Conservation (phyloP, 179 eudicot species). For the Silene noctiflora region DNA sequence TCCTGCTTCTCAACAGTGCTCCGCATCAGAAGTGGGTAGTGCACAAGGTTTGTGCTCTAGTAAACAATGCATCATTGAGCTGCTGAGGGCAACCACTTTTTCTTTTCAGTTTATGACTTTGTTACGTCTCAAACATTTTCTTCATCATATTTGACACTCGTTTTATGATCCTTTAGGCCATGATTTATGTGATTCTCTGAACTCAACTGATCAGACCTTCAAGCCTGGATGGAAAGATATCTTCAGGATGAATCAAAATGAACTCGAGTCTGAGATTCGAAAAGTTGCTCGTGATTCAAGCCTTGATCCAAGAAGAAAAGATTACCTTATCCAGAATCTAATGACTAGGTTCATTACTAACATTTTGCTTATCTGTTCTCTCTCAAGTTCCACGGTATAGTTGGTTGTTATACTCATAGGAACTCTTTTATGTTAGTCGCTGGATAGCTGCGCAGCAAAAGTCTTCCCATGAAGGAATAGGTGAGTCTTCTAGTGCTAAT, state of each 20-base stretch:
- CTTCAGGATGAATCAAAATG: conserved; percentile 95
- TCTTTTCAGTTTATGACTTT: background rate
- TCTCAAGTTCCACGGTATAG: background rate
- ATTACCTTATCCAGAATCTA: conserved; percentile 83
- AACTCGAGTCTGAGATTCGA: conserved; percentile 92
- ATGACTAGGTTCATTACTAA: conserved; percentile 80
- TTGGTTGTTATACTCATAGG: conserved; percentile 16
- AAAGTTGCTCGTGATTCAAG: conserved; percentile 89
- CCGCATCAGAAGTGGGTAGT: conserved; percentile 39
- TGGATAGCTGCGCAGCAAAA: conserved; percentile 99
- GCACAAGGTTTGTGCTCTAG: conserved; percentile 45
- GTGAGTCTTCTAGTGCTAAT: conserved; percentile 49
- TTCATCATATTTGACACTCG: background rate
- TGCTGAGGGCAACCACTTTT: background rate
- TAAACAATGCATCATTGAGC: conserved; percentile 4
- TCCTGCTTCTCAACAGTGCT: conserved; percentile 50
- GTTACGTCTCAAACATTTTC: background rate
- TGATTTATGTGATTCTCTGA: conserved; percentile 55
- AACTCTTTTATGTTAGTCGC: conserved; percentile 44
- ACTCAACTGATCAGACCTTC: conserved; percentile 66
- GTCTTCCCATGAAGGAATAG: conserved; percentile 45
- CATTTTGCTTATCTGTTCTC: too few species aligned
- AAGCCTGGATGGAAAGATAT: conserved; percentile 99
- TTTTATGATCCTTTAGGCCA: conserved; percentile 34
- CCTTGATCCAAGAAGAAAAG: conserved; percentile 94